These are phyloP conservation scores for Phaeoacremonium minimum DNA, from an alignment of 2,329 filamentous ascomycete genomes.

Conservation along the genomic window DNA sequence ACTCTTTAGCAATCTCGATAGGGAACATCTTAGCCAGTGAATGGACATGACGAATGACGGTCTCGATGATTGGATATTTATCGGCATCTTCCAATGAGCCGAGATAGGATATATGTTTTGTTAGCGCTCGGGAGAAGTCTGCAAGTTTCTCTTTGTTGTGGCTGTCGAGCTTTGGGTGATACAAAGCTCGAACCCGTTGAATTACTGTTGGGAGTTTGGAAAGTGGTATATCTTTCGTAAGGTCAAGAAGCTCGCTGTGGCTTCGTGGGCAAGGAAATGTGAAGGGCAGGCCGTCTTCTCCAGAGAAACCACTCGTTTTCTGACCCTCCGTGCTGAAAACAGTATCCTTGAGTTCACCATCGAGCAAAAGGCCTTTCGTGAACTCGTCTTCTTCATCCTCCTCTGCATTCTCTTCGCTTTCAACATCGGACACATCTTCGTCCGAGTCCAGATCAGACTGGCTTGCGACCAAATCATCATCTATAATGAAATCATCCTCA, in stretches of 20 bases:
- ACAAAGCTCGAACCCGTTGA: conserved; percentile 85
- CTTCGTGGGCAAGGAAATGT: conserved; percentile 82
- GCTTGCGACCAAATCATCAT: conserved; percentile 82
- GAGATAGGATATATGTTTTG: conserved; percentile 55
- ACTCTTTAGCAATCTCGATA: conserved; percentile 70
- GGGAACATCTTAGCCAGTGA: conserved; percentile 86
- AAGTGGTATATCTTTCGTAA: conserved; percentile 56
- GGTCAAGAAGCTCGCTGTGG: conserved; percentile 68
- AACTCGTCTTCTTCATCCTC: conserved; percentile 55
- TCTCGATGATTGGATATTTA: conserved; percentile 69
- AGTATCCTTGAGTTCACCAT: conserved; percentile 50
- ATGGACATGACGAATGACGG: conserved; percentile 82
- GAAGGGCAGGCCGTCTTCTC: conserved; percentile 64
- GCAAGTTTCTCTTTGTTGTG: conserved; percentile 81
- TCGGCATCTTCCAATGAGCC: conserved; percentile 37
- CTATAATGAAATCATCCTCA: conserved; percentile 89
- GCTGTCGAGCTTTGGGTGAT: conserved; percentile 80
- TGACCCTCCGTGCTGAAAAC: conserved; percentile 43
- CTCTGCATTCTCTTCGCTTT: conserved; percentile 38
- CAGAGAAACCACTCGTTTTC: conserved; percentile 34
- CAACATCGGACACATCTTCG: conserved; percentile 48
- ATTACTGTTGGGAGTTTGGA: conserved; percentile 72
- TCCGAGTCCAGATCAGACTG: conserved; percentile 64
- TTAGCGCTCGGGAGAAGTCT: conserved; percentile 60
- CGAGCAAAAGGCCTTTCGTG: conserved; percentile 61